phyloP scores from a whole-genome alignment of 192 early-diverging fungal species.

The Umbelopsis isabellina region DNA sequence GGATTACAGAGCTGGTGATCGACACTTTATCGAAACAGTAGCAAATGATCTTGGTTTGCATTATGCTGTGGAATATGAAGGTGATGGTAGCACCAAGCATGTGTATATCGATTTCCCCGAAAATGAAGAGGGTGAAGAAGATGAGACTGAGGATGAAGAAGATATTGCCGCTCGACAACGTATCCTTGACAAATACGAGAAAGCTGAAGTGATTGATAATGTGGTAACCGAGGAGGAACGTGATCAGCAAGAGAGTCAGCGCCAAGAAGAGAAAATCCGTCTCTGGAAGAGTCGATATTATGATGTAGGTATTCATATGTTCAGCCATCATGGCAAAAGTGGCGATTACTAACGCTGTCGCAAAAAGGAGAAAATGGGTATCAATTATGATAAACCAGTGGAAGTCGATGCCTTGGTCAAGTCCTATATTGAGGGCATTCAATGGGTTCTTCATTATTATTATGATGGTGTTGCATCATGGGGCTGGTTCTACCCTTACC shows the following conservation, averaged over 20 bases:
- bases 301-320: constrained; percentile 41
- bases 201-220: constrained; percentile 52
- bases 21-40: constrained; percentile 53
- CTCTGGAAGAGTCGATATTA: constrained; percentile 62
- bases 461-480: constrained; percentile 95
- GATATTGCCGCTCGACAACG: constrained; percentile 53
- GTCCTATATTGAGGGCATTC: constrained; percentile 89
- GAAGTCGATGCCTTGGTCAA: constrained; percentile 64
- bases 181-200: constrained; percentile 58
- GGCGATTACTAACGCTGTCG: neutral
- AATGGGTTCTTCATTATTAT: constrained; percentile 98
- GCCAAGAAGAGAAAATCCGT: constrained; percentile 72
- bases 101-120: constrained; percentile 51
- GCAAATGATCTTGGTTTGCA: constrained; percentile 49
- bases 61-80: constrained; percentile 38
- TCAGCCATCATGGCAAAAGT: neutral
- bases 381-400: constrained; percentile 43
- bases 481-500: constrained; percentile 98
- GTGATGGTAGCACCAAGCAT: constrained; percentile 36
- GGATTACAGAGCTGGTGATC: constrained; percentile 46
- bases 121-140: constrained; percentile 46
- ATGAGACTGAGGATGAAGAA: constrained; percentile 46
- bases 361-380: constrained; percentile 42
- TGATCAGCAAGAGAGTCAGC: constrained; percentile 56
- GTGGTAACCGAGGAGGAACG: constrained; percentile 49